Evolutionary conservation across 2,329 filamentous ascomycete genomes (phyloP), one percentile per base, ranked within the genome.

Genomic region (Aspergillus unguis): DNA sequence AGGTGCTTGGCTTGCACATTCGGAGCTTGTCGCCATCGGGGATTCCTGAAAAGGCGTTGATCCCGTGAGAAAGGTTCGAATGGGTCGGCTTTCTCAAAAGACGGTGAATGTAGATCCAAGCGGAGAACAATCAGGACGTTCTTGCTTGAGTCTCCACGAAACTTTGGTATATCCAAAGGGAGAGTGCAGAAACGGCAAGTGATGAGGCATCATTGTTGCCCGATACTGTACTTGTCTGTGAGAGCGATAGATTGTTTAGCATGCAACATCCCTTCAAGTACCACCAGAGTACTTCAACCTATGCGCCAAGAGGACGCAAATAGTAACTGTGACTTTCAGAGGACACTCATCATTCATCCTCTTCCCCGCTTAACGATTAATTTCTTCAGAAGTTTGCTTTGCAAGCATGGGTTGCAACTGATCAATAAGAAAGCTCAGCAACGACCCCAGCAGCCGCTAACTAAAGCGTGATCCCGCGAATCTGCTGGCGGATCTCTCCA

Each of bases 391-490:
- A 38, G 42, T 49, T 49, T 43, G 31, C 40, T 28, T 32, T 52
- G 29, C 28, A 31, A n/a, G 50, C 37, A 35, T 6, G 9, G 35
- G 29, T 37, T 31, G 36, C 26, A 17, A 35, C 41, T 23, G 54
- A 33, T 52, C 56, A 58, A 58, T 58, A 44, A 58, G 33, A 56
- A n/a, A 7, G 44, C 33, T 28, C 32, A 53, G 50, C 27, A 45
- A 45, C 49, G 43, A 43, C 48, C 41, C 38, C 32, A 50, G 58
- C 54, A 51, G 58, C 56, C 50, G 52, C 59, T 61, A 59, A 53
- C 59, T 61, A 59, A 53, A 54, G 52, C 46, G 50, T 43, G 48
- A 48, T 58, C 56, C 59, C 56, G 56, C 51, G 50, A 61, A 57
- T 56, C 54, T 53, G 51, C 53, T 61, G 59, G 54, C 54, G 46